Evolutionary conservation across 257 asterid genomes (phyloP), one percentile per base, ranked within the genome.

Genomic region (Jacaranda mimosifolia): DNA sequence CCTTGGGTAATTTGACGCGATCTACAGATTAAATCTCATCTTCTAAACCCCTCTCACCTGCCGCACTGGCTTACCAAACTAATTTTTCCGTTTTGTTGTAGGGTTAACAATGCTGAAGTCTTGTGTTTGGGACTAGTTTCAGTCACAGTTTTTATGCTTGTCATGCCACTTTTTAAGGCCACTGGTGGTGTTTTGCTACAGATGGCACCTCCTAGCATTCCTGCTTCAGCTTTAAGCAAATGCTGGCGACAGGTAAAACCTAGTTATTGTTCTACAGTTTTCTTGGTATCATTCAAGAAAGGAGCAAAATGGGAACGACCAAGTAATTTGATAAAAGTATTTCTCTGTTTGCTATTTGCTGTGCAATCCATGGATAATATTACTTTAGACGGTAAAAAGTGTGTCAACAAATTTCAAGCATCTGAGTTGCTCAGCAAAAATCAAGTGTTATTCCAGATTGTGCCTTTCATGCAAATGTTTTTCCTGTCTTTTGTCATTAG

Each of bases 81-180:
- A 26, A 0, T 43, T n/a, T 55, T 57, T 38, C 39, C 43, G 51
- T 32, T 43, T 68, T 35, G 79, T 72, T 74, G 75, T 80, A 95
- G 98, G 87, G 97, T 92, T 68, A 85, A 85, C 56, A 96, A 96
- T 84, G 99, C 99, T 46, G 98, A 96, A 85, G 98, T 96, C 62
- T 77, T 96, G 84, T 96, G 99, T 68, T 77, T 96, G 84, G 99
- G 98, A 78, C 85, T 93, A 73, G 97, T 96, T 77, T 90, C 99
- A 11, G 96, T 84, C 78, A 85, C 93, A 5, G 94, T 93, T 39
- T 93, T 96, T 80, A 91, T 96, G 95, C 90, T 96, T 32, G 96
- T 87, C 80, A 87, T 93, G 92, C 99, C 99, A 36, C 97, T 96
- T 63, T 96, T 93, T 66, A 96, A 89, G 84, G 82, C 94, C 62